These are phyloP conservation scores for Cyberlindnera xylosilytica DNA, from an alignment of 805 yeast genomes.

Conservation along the genomic window DNA sequence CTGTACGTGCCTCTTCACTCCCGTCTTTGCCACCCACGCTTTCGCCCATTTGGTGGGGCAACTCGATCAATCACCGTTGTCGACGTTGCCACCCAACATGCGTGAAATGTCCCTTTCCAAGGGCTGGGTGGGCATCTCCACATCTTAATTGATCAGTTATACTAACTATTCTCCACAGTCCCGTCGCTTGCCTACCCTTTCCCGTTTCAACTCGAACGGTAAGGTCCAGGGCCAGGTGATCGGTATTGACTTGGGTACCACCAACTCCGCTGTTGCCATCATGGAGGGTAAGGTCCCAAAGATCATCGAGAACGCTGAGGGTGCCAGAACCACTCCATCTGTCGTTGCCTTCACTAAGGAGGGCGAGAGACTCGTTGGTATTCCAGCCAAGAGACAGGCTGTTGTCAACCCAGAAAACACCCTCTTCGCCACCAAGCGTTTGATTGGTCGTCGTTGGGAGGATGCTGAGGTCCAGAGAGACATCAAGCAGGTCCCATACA, in stretches of 20 bases:
- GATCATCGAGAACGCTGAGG: conserved; percentile 77
- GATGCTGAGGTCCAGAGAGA: conserved; percentile 75
- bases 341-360: conserved; percentile 65
- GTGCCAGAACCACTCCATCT: conserved; percentile 56
- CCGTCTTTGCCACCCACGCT: neutral
- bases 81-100: too few relatives aligned
- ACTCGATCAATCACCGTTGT: neutral
- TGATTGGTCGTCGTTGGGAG: conserved; percentile 70
- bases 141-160: too few relatives aligned
- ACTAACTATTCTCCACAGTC: conserved; percentile 19
- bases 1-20: conserved; percentile 19
- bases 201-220: conserved; percentile 46
- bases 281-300: conserved; percentile 47
- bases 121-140: too few relatives aligned
- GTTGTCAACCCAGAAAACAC: conserved; percentile 76
- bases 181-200: conserved; percentile 29
- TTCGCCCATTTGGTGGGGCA: neutral
- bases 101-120: too few relatives aligned
- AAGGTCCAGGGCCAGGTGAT: conserved; percentile 52
- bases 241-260: conserved; percentile 85
- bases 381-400: conserved; percentile 77
- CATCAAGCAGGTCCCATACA: conserved; percentile 59
- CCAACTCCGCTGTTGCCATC: conserved; percentile 82
- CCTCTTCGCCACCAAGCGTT: conserved; percentile 76
- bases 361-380: conserved; percentile 56